These are phyloP conservation scores for Groenewaldozyma salmanticensis DNA, from an alignment of 805 yeast species.

Conservation along the genomic window DNA sequence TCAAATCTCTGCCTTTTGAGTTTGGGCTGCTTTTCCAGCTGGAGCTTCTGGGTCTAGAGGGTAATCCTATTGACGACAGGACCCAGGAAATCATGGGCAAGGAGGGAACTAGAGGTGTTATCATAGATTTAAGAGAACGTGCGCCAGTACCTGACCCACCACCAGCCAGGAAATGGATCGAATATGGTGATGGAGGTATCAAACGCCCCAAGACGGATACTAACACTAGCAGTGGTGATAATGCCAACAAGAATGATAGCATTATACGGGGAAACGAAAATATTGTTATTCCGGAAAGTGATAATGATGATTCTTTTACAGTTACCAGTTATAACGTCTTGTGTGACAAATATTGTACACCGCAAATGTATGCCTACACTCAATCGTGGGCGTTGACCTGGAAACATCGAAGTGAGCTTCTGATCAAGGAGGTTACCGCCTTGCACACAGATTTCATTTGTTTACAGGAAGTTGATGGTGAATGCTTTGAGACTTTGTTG, in stretches of 20 bases:
- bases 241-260: conserved; percentile 2
- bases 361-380: conserved; percentile 84
- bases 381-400: conserved; percentile 96
- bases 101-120: conserved; percentile 76
- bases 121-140: conserved; percentile 71
- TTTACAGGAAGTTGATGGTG: conserved; percentile 91
- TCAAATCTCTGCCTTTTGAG: conserved; percentile 67
- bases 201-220: background rate
- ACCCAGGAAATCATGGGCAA: conserved; percentile 61
- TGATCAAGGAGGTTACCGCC: conserved; percentile 61
- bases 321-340: conserved; percentile 81
- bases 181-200: conserved; percentile 66
- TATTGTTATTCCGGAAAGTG: conserved; percentile 3
- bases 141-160: conserved; percentile 61
- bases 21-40: conserved; percentile 79
- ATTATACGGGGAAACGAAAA: conserved; percentile 4
- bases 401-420: conserved; percentile 74
- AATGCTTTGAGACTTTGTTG: conserved; percentile 82
- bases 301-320: conserved; percentile 41
- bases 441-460: conserved; percentile 71
- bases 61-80: conserved; percentile 69
- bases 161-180: conserved; percentile 74
- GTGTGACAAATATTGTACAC: conserved; percentile 93
- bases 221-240: background rate
- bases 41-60: conserved; percentile 85